Conservation (phyloP, 805 yeast species). For the Lipomyces yamadae region DNA sequence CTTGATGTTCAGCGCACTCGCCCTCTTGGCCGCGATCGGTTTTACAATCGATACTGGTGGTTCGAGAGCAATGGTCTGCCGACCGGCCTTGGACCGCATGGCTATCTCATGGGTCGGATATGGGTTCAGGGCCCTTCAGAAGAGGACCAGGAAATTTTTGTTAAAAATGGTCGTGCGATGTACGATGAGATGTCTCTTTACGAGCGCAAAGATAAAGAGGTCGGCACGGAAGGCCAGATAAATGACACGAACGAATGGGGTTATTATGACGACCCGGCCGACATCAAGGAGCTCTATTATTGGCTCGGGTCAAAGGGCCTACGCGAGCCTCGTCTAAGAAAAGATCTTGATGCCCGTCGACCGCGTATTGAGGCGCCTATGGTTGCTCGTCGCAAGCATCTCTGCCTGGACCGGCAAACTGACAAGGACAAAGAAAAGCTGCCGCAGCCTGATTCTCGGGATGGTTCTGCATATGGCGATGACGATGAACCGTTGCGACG, state of each 20-base stretch:
- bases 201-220: constrained; percentile 30
- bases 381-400: constrained; percentile 60
- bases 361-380: constrained; percentile 62
- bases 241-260: constrained; percentile 66
- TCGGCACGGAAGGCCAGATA: constrained; percentile 55
- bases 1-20: constrained; percentile 75
- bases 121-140: constrained; percentile 90
- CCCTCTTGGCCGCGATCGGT: constrained; percentile 79
- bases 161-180: constrained; percentile 42
- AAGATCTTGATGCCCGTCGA: constrained; percentile 60
- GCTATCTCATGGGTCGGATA: constrained; percentile 77
- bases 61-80: constrained; percentile 79
- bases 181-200: constrained; percentile 31
- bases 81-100: constrained; percentile 49
- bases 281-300: constrained; percentile 58
- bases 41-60: constrained; percentile 94
- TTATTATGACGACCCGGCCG: constrained; percentile 64
- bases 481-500: constrained; percentile 27
- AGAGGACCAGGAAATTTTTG: constrained; percentile 50
- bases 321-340: constrained; percentile 68
- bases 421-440: neutral
- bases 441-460: constrained; percentile 12
- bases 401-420: constrained; percentile 42
- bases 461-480: constrained; percentile 13
- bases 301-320: constrained; percentile 80